phyloP scores from a whole-genome alignment of 768 basidiomycete genomes.

The Lactifluus subvellereus region DNA sequence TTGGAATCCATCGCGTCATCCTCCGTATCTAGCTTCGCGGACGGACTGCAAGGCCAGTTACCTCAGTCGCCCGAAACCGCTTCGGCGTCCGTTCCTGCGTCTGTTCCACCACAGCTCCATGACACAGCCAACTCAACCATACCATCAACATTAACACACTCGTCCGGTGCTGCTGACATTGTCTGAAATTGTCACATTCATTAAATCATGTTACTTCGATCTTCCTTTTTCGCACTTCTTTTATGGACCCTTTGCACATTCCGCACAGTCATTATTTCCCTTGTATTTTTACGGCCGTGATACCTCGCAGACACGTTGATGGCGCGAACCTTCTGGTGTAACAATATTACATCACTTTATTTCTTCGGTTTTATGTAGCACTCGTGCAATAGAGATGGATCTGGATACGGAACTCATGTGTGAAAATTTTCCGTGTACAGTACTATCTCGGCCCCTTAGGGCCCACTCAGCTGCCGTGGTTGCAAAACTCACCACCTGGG shows the following conservation, averaged over 20 bases:
- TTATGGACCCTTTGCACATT: background rate
- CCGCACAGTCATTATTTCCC: background rate
- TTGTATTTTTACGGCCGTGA: slow-evolving; percentile 13
- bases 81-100: background rate
- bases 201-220: background rate
- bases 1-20: slow-evolving; percentile 4
- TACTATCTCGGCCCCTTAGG: too few relatives aligned
- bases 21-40: background rate
- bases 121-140: background rate
- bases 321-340: background rate
- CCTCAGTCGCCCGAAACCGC: background rate
- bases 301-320: background rate
- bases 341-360: slow-evolving; percentile 3
- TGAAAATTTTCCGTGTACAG: background rate
- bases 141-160: background rate
- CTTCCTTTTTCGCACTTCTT: background rate
- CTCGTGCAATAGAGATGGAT: slow-evolving; percentile 1
- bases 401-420: background rate
- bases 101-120: background rate
- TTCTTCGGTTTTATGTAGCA: slow-evolving; percentile 2
- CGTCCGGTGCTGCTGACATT: background rate
- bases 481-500: too few relatives aligned
- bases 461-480: too few relatives aligned
- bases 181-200: background rate
- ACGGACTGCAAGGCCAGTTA: background rate